Base-by-base conservation (phyloP, 352 stramenopile species). In the Globisporangium radiosum region DNA sequence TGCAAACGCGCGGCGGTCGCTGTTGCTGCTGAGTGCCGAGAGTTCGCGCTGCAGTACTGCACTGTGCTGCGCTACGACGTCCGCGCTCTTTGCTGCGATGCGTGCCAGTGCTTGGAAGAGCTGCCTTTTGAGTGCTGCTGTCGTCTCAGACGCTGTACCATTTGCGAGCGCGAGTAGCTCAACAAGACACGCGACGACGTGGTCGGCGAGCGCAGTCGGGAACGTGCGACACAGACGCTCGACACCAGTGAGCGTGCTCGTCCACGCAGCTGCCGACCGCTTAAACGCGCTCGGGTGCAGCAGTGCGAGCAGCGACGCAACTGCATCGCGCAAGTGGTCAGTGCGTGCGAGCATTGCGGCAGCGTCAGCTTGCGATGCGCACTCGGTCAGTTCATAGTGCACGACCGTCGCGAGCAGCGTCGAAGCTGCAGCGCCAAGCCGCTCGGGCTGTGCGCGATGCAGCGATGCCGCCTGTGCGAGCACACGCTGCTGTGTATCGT, bases 391-490 rank as follows among this genome's bases (percentile, higher is more conserved):
- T 50, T 9, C 45, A n/a, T 11, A 7, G 4, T 50, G 45, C 15
- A 36, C 45, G 45, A 37, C 7, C 1, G 45, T 50, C 45, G 45
- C 17, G 10, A 50, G 45, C 7, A 50, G 45, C 45, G 15, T n/a
- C 17, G 45, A 14, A 50, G 45, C 54, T 49, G 56, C 76, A 76
- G 59, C 76, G 73, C 19, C 53, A 63, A 17, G 75, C 68, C n/a
- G 69, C 38, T 5, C 56, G 52, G 49, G 70, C 64, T 1, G 68
- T 65, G 69, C 65, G 25, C 65, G 56, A 42, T 14, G 3, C 14
- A 50, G 17, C 45, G 15, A 3, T 4, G 25, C n/a, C 25, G 45
- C 45, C 1, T 36, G 15, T 0, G 19, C 45, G n/a, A 50, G 1
- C 14, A 50, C 45, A 3, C 45, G 45, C 15, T 6, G 25, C 25